Conservation (phyloP, 129 eudicot genomes). For the Heracleum sosnowskyi region DNA sequence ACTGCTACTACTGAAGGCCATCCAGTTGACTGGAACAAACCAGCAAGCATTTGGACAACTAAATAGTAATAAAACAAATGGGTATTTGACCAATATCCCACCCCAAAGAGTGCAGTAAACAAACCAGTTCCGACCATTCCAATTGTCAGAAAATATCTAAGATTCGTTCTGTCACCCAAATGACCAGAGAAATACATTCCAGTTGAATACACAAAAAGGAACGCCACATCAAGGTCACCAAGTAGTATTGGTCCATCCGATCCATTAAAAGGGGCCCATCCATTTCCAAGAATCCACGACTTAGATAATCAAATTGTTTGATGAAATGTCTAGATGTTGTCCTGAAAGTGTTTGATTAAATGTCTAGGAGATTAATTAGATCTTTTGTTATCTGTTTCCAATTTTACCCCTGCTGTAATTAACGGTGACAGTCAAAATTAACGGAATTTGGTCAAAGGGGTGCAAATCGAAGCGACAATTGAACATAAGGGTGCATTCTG, state of each 20-base stretch:
- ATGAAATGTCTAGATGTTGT: too few species aligned
- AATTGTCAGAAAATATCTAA: constrained; percentile 59
- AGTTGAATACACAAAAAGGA: constrained; percentile 60
- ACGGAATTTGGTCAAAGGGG: too few species aligned
- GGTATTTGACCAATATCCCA: constrained; percentile 72
- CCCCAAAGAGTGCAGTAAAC: constrained; percentile 65
- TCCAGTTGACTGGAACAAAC: too few species aligned
- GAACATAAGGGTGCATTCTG: too few species aligned
- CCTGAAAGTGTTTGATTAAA: too few species aligned
- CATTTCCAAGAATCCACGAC: constrained; percentile 36
- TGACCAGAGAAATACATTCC: constrained; percentile 91
- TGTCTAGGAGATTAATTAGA: too few species aligned
- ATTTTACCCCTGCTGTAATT: too few species aligned
- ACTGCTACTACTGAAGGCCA: constrained; percentile 95
- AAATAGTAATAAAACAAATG: constrained; percentile 64
- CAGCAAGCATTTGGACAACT: constrained; percentile 76
- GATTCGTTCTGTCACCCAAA: constrained; percentile 72
- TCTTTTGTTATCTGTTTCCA: too few species aligned
- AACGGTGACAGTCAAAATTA: too few species aligned
- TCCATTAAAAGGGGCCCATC: constrained; percentile 83
- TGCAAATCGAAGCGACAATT: too few species aligned
- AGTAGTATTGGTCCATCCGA: constrained; percentile 68
- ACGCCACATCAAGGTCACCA: constrained; percentile 82
- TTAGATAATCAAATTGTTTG: too few species aligned
- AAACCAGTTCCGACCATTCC: constrained; percentile 95